A percentile compares a stretch with the other conserved stretches of the same genome.
phyloP scores from a whole-genome alignment of 2,329 filamentous ascomycete species.

The Diaporthe capsici region DNA sequence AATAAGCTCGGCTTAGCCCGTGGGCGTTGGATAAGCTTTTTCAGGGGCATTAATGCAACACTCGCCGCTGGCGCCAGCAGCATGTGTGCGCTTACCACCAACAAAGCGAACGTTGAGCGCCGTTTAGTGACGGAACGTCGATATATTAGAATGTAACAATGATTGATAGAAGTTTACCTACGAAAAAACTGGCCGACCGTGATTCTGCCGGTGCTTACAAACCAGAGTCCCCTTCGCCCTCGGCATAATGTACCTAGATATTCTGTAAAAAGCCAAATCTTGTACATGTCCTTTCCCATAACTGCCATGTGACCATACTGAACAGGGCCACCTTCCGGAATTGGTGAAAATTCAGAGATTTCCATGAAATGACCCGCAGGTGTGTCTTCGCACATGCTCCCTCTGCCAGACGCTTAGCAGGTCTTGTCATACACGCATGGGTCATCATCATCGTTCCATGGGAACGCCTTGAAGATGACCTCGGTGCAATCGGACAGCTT shows the following conservation, averaged over 20 bases:
- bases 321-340: neutral
- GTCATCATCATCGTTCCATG: conserved; percentile 8
- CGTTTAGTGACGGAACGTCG: neutral
- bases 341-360: neutral
- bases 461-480: conserved; percentile 46
- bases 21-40: neutral
- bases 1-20: conserved; percentile 9
- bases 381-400: neutral
- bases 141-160: conserved; percentile 10
- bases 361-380: no score
- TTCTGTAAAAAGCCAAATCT: neutral
- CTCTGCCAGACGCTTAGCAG: neutral
- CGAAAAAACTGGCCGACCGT: neutral
- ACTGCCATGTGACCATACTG: neutral
- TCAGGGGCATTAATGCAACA: conserved; percentile 18
- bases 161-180: neutral
- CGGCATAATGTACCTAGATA: neutral
- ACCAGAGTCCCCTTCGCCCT: neutral
- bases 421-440: neutral
- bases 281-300: neutral
- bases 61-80: neutral
- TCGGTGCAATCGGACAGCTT: conserved; percentile 47
- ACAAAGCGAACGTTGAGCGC: neutral
- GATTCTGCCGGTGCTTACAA: neutral
- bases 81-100: no score